These are phyloP conservation scores for Haplosporangium sp. DNA, from an alignment of 371 early-diverging fungal genomes.

Conservation along the genomic window DNA sequence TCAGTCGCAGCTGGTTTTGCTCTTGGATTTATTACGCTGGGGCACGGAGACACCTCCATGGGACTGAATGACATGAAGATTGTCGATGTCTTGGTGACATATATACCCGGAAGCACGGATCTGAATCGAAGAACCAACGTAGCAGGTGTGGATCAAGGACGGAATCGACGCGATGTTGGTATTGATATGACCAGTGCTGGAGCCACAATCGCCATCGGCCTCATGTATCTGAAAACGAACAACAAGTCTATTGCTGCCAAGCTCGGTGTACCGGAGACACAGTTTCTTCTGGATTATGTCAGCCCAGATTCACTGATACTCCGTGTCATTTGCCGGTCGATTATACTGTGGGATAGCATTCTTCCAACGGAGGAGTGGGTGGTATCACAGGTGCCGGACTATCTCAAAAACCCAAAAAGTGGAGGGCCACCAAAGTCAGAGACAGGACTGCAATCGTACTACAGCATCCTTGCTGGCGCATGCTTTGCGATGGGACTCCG, in stretches of 20 bases:
- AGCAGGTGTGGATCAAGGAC: constrained; percentile 1
- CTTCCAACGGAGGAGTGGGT: constrained; percentile 75
- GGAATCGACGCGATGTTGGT: constrained; percentile 32
- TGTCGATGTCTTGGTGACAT: constrained; percentile 65
- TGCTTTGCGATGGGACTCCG: constrained; percentile 84
- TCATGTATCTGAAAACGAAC: constrained; percentile 86
- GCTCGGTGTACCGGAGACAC: constrained; percentile 68
- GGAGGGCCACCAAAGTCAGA: constrained; percentile 43
- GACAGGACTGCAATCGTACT: constrained; percentile 69
- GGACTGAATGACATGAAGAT: constrained; percentile 70
- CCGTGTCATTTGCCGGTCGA: constrained; percentile 69
- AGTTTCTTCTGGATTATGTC: constrained; percentile 70
- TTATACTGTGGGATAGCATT: constrained; percentile 82
- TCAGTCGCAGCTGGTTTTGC: constrained; percentile 84
- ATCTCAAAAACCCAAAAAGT: constrained; percentile 53
- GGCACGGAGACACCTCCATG: constrained; percentile 66
- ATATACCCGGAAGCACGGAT: constrained; percentile 55
- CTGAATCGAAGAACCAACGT: constrained; percentile 7
- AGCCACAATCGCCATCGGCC: constrained; percentile 84
- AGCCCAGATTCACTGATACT: constrained; percentile 80
- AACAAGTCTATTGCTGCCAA: constrained; percentile 70
- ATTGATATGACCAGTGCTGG: constrained; percentile 72
- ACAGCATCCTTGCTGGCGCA: constrained; percentile 78
- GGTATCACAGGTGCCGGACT: constrained; percentile 70
- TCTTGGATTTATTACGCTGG: constrained; percentile 83